Evolutionary conservation across 2,329 filamentous ascomycete genomes (phyloP).

Genomic region (Neonectria faginata): DNA sequence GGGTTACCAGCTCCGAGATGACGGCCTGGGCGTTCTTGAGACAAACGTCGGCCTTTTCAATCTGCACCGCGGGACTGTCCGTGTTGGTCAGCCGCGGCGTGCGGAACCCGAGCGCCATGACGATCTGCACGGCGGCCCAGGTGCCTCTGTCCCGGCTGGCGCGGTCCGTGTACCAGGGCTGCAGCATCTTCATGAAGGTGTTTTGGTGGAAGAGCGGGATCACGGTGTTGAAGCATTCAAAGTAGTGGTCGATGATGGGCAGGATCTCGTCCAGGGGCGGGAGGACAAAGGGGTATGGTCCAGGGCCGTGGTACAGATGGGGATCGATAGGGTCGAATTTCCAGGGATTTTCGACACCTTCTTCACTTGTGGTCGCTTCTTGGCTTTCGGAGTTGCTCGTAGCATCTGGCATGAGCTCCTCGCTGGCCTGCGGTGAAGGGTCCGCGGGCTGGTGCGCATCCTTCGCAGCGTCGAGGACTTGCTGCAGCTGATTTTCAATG

Average conservation of each 20-base stretch:
- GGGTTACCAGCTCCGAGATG: conserved; percentile 53
- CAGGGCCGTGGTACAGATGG: conserved; percentile 33
- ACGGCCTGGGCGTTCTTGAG: conserved; percentile 54
- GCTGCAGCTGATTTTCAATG: conserved; percentile 50
- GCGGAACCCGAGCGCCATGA: conserved; percentile 53
- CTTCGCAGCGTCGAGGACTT: conserved; percentile 44
- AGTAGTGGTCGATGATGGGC: conserved; percentile 53
- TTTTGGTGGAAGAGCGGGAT: conserved; percentile 54
- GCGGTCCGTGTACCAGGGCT: conserved; percentile 49
- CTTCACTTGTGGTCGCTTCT: background rate
- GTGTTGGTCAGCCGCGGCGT: conserved; percentile 37
- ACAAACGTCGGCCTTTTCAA: conserved; percentile 45
- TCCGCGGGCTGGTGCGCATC: conserved; percentile 23
- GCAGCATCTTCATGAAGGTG: conserved; percentile 52
- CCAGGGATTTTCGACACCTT: conserved; percentile 19
- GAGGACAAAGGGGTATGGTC: conserved; percentile 37
- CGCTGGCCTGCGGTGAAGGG: background rate
- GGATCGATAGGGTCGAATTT: conserved; percentile 41
- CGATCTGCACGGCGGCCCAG: conserved; percentile 56
- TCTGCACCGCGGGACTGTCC: conserved; percentile 32
- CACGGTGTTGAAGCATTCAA: conserved; percentile 50
- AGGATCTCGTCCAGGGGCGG: conserved; percentile 52
- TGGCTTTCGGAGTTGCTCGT: background rate
- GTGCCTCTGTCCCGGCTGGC: conserved; percentile 38
- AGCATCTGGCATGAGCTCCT: background rate